These are phyloP conservation scores for Fusarium austroafricanum DNA, from an alignment of 2,329 filamentous ascomycete species.

Conservation along the genomic window DNA sequence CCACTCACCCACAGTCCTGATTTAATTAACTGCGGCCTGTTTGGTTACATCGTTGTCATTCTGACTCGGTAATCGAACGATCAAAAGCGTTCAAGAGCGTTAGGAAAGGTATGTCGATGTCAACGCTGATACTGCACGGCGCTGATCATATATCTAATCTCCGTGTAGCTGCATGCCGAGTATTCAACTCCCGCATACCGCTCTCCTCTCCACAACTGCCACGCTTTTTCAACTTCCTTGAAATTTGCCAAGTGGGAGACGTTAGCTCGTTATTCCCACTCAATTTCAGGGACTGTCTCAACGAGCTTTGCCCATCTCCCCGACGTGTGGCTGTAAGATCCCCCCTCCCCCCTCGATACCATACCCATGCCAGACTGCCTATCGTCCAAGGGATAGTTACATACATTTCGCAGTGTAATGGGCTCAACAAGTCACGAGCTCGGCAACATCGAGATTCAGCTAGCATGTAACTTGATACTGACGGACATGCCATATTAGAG, in stretches of 20 bases:
- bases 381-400: slow-evolving; percentile 46
- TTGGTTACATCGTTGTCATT: slow-evolving; percentile 15
- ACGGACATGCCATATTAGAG: slow-evolving; percentile 53
- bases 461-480: slow-evolving; percentile 47
- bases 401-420: background rate
- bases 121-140: slow-evolving; percentile 4
- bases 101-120: slow-evolving; percentile 48
- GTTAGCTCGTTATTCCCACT: slow-evolving; percentile 73
- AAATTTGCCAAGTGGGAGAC: slow-evolving; percentile 67
- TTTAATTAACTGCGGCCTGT: slow-evolving; percentile 16
- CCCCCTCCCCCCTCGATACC: slow-evolving; percentile 42
- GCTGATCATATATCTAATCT: slow-evolving; percentile 44
- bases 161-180: slow-evolving; percentile 54
- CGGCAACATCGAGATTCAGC: slow-evolving; percentile 40
- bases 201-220: slow-evolving; percentile 53
- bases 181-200: slow-evolving; percentile 50
- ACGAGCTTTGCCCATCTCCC: slow-evolving; percentile 55
- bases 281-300: slow-evolving; percentile 59
- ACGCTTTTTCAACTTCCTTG: slow-evolving; percentile 56
- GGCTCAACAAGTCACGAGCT: slow-evolving; percentile 18
- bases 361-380: slow-evolving; percentile 45
- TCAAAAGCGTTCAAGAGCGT: slow-evolving; percentile 29
- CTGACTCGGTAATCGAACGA: slow-evolving; percentile 19
- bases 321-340: slow-evolving; percentile 65
- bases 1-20: slow-evolving; percentile 11